phyloP scores from a whole-genome alignment of 208 protist genomes.

The Wallacemonas sp. region DNA sequence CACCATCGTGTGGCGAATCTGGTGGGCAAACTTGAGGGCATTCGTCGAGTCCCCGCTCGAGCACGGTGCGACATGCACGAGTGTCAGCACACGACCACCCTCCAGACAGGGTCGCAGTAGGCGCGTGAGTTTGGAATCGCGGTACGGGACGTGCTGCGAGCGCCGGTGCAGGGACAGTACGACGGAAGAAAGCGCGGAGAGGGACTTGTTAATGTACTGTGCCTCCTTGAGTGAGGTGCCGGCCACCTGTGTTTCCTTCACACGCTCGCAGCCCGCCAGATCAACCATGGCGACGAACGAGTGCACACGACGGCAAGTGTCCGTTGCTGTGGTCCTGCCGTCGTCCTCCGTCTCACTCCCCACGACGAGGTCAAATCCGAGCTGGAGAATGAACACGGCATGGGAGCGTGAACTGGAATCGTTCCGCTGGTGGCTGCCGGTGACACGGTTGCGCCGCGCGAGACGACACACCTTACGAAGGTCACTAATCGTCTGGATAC shows the following conservation, averaged over 20 bases:
- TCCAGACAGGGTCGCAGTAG: constrained; percentile 86
- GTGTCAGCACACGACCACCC: constrained; percentile 66
- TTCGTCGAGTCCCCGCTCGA: constrained; percentile 60
- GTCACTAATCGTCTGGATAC: constrained; percentile 20
- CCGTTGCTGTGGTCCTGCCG: background rate
- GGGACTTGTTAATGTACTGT: constrained; percentile 92
- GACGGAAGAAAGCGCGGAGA: constrained; percentile 84
- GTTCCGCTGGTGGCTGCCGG: constrained; percentile 59
- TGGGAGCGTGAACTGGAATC: constrained; percentile 85
- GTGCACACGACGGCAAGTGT: constrained; percentile 18
- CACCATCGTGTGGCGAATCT: constrained; percentile 76
- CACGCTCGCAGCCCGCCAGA: constrained; percentile 96
- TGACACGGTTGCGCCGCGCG: constrained; percentile 76
- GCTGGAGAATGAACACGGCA: constrained; percentile 83
- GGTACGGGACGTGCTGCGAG: constrained; percentile 86
- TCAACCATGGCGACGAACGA: constrained; percentile 95
- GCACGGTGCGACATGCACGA: constrained; percentile 84
- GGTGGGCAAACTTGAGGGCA: constrained; percentile 82
- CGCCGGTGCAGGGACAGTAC: constrained; percentile 74
- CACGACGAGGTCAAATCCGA: constrained; percentile 63
- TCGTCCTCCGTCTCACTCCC: background rate
- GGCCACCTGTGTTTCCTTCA: constrained; percentile 88
- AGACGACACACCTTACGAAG: constrained; percentile 62
- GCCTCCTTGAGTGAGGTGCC: constrained; percentile 76
- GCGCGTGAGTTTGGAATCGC: constrained; percentile 91